A percentile compares a stretch with the other conserved stretches of the same genome.
These are phyloP conservation scores for Akanthomyces muscarius DNA, from an alignment of 2,329 filamentous ascomycete species.

Conservation along the genomic window DNA sequence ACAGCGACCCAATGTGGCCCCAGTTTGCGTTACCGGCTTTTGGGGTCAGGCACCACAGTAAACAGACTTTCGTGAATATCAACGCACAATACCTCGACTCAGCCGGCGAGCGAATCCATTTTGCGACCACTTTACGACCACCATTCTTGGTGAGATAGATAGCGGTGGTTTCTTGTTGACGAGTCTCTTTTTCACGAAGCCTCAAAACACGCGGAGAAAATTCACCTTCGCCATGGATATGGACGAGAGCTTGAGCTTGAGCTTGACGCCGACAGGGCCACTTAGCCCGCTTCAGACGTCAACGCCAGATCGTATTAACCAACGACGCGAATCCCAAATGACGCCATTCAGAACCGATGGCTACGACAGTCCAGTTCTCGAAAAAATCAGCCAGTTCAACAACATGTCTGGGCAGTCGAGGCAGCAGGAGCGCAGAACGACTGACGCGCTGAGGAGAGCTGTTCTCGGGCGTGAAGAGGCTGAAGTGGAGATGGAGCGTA, in stretches of 20 bases:
- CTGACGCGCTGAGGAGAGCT: constrained; percentile 62
- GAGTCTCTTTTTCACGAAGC: background rate
- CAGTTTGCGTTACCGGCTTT: background rate
- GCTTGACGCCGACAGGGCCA: constrained; percentile 49
- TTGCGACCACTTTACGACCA: background rate
- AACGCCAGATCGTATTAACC: constrained; percentile 62
- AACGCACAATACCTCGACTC: constrained; percentile 8
- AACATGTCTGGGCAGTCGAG: constrained; percentile 58
- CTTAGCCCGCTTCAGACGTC: constrained; percentile 54
- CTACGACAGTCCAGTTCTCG: constrained; percentile 59
- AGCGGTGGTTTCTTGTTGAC: constrained; percentile 1
- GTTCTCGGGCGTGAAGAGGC: constrained; percentile 68
- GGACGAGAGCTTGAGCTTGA: constrained; percentile 24
- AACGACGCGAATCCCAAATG: constrained; percentile 37
- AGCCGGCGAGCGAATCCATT: background rate
- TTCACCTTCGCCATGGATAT: background rate
- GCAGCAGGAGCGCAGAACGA: constrained; percentile 59
- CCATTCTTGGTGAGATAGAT: constrained; percentile 7
- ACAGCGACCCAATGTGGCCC: constrained; percentile 12
- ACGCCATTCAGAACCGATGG: constrained; percentile 35
- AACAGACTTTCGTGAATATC: constrained; percentile 15
- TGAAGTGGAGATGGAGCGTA: constrained; percentile 61
- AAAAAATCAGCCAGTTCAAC: constrained; percentile 71
- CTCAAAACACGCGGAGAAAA: background rate
- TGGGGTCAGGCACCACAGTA: constrained; percentile 13